These are phyloP conservation scores for Deuterostichococcus epilithicus DNA, from an alignment of 139 green algal species.

Conservation along the genomic window DNA sequence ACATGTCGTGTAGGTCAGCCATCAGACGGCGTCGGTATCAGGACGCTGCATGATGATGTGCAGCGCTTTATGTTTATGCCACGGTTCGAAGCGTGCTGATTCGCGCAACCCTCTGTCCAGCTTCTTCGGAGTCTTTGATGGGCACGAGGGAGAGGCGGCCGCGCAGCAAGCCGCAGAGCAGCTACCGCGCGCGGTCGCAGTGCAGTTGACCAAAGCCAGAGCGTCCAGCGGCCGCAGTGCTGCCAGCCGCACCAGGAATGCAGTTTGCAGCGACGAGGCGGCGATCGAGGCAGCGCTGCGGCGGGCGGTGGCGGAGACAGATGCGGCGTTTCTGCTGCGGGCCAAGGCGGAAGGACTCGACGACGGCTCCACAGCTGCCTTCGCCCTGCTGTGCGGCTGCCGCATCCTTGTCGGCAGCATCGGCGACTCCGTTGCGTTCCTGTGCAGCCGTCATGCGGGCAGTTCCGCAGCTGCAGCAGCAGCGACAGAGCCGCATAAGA, in stretches of 20 bases:
- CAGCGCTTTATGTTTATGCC: background rate
- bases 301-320: background rate
- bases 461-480: slow-evolving; percentile 5
- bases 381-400: slow-evolving; percentile 21
- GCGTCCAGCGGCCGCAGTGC: background rate
- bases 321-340: slow-evolving; percentile 2
- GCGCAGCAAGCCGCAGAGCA: background rate
- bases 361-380: slow-evolving; percentile 40
- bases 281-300: background rate
- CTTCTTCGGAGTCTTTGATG: slow-evolving; percentile 23
- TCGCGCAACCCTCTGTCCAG: background rate
- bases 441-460: slow-evolving; percentile 20
- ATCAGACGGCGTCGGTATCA: background rate
- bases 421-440: slow-evolving; percentile 39
- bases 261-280: background rate
- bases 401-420: slow-evolving; percentile 33
- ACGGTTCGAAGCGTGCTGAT: background rate
- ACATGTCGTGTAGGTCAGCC: background rate
- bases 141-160: slow-evolving; percentile 9
- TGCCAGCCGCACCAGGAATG: background rate
- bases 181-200: background rate
- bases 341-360: background rate
- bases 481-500: background rate
- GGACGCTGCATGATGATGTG: background rate
- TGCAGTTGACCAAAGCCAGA: background rate